Base-by-base conservation (phyloP, 1,139 yeast genomes). In the Suhomyces taliae region DNA sequence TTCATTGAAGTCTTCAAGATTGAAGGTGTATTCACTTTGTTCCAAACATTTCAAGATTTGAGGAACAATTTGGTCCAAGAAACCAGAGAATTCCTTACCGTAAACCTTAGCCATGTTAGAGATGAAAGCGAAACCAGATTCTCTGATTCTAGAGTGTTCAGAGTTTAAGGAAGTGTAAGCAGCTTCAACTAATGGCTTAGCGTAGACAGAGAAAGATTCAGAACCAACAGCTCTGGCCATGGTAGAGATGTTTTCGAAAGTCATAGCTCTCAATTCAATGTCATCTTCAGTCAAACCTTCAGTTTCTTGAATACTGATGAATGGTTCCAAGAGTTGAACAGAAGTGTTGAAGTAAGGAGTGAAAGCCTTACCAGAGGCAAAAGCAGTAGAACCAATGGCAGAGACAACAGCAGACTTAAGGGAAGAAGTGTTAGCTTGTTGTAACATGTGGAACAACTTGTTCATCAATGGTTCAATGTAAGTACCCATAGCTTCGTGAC, bases 191-290 rank as follows among this genome's bases (percentile, higher is more conserved):
- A 91, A 80, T 39, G 96, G 95, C 64, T 86, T 85, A 44, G 97
- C 97, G 66, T 81, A 90, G 38, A 87, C 83, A 39, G 90, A 81
- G 71, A 93, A 93, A 2, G 89, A 74, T 59, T 87, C 93, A 47
- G 95, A 86, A 54, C 98, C 97, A 50, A 93, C 97, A 46, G 99
- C 97, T 67, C 93, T 83, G 48, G 97, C 98, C 87, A 93, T 85
- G 26, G 97, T 87, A 37, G 97, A 89, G 56, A 95, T 82, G 61
- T 95, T 88, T 72, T 95, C 99, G 57, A 93, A 85, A 46, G 97
- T 89, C 65, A 85, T 79, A 40, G 97, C 97, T 69, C 95, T 83
- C 60, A 91, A 81, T 69, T 87, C 95, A 57, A 87, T 82, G 59
- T 87, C 95, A 54, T 79, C 90, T 58, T 85, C 91, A 50, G 84